Conservation (phyloP, 441 rosid genomes). For the Pelargonium cotyledonis region DNA sequence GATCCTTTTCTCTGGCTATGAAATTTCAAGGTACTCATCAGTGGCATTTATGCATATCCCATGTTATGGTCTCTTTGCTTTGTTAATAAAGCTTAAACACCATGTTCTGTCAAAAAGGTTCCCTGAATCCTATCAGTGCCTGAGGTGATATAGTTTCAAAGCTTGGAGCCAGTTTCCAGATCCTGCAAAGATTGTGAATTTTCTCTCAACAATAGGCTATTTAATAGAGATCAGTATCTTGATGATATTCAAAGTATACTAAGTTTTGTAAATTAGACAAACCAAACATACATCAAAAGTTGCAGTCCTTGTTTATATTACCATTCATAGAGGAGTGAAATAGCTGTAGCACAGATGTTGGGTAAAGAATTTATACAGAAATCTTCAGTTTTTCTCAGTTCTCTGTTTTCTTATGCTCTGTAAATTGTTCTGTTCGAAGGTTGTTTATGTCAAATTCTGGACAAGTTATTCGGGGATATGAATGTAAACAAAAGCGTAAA, state of each 20-base stretch:
- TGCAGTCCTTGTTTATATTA: slow-evolving; percentile 14
- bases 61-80: slow-evolving; percentile 63
- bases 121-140: slow-evolving; percentile 59
- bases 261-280: slow-evolving; percentile 27
- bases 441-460: no score
- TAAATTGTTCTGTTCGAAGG: no score
- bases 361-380: slow-evolving; percentile 6
- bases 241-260: not conserved
- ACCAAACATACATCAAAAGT: slow-evolving; percentile 15
- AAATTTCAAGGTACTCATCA: slow-evolving; percentile 58
- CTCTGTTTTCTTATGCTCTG: not conserved
- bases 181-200: no score
- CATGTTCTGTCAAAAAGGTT: slow-evolving; percentile 57
- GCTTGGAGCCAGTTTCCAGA: not conserved
- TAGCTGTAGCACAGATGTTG: slow-evolving; percentile 19
- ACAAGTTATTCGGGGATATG: no score
- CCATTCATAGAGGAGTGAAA: slow-evolving; percentile 18
- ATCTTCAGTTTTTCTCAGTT: slow-evolving; percentile 3
- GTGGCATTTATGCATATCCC: slow-evolving; percentile 89
- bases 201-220: not conserved
- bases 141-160: slow-evolving; percentile 27
- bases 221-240: not conserved
- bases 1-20: slow-evolving; percentile 5
- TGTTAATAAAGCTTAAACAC: slow-evolving; percentile 71
- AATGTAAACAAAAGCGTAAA: no score